Evolutionary conservation across 331 rosid species (phyloP).

Genomic region (Quercus lobata): DNA sequence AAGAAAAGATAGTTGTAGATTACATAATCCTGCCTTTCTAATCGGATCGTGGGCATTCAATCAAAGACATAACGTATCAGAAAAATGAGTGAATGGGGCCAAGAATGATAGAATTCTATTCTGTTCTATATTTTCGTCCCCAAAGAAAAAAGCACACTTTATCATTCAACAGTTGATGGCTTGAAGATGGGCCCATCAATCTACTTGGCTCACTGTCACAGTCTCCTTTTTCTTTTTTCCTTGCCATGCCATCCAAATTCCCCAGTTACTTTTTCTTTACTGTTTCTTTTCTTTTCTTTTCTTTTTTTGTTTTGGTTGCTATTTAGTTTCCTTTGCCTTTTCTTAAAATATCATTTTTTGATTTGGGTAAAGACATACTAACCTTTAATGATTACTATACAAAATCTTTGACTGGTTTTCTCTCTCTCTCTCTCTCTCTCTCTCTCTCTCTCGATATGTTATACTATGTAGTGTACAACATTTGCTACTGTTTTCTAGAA

Average conservation of each 20-base stretch:
- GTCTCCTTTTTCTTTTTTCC: slow-evolving; percentile 57
- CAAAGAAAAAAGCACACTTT: slow-evolving; percentile 53
- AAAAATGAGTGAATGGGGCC: slow-evolving; percentile 9
- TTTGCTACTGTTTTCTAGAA: too few species aligned
- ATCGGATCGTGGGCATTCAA: neutral
- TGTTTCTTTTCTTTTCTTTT: slow-evolving; percentile 32
- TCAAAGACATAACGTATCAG: neutral
- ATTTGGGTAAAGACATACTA: slow-evolving; percentile 58
- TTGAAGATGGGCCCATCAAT: slow-evolving; percentile 45
- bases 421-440: slow-evolving; percentile 20
- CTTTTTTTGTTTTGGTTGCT: slow-evolving; percentile 21
- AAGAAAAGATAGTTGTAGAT: neutral
- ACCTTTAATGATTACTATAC: slow-evolving; percentile 73
- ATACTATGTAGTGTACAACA: too few species aligned
- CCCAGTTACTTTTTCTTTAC: slow-evolving; percentile 53
- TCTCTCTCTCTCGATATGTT: neutral
- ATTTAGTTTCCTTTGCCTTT: slow-evolving; percentile 55
- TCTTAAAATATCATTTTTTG: slow-evolving; percentile 89
- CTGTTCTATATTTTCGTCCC: slow-evolving; percentile 15
- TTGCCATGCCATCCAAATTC: slow-evolving; percentile 45
- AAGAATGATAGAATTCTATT: slow-evolving; percentile 8
- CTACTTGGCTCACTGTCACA: slow-evolving; percentile 69
- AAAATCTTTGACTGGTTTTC: slow-evolving; percentile 75
- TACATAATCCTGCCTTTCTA: neutral
- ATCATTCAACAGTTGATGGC: slow-evolving; percentile 38